Evolutionary conservation across 306 rosid species (phyloP).

Genomic region (Lotus japonicus): DNA sequence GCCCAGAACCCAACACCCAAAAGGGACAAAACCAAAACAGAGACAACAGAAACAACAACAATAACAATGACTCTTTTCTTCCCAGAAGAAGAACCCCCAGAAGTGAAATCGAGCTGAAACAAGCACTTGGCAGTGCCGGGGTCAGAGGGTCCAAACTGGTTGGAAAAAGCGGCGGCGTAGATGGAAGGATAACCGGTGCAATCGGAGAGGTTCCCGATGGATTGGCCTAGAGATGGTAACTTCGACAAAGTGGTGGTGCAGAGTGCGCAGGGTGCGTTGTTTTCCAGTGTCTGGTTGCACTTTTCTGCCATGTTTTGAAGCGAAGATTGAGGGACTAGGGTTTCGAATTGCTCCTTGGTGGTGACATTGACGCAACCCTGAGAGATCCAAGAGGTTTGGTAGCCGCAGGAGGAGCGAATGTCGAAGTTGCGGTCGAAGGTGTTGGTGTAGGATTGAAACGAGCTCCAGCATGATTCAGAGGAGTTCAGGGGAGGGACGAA

Average conservation of each 20-base stretch:
- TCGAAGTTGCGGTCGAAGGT: constrained; percentile 1
- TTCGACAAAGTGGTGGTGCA: constrained; percentile 46
- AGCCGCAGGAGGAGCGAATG: constrained; percentile 29
- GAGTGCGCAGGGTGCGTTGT: constrained; percentile 70
- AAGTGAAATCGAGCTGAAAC: constrained; percentile 28
- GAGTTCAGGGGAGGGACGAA: constrained; percentile 38
- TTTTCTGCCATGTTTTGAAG: not conserved
- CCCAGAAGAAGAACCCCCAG: constrained; percentile 12
- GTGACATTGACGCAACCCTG: constrained; percentile 68
- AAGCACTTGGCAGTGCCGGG: constrained; percentile 64
- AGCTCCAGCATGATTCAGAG: constrained; percentile 13
- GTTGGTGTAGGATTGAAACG: constrained; percentile 27
- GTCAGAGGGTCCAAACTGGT: constrained; percentile 51
- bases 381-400: constrained; percentile 12
- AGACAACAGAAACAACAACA: constrained; percentile 30
- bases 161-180: constrained; percentile 67
- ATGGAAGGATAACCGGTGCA: constrained; percentile 47
- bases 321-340: not conserved
- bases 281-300: constrained; percentile 55
- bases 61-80: constrained; percentile 28
- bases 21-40: constrained; percentile 21
- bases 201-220: constrained; percentile 54
- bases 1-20: constrained; percentile 34
- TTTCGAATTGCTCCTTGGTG: constrained; percentile 43
- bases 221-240: constrained; percentile 33